A percentile compares a stretch with the other conserved stretches of the same genome.
Evolutionary conservation across 2,329 filamentous ascomycete species (phyloP).

Genomic region (Beauveria caledonica): DNA sequence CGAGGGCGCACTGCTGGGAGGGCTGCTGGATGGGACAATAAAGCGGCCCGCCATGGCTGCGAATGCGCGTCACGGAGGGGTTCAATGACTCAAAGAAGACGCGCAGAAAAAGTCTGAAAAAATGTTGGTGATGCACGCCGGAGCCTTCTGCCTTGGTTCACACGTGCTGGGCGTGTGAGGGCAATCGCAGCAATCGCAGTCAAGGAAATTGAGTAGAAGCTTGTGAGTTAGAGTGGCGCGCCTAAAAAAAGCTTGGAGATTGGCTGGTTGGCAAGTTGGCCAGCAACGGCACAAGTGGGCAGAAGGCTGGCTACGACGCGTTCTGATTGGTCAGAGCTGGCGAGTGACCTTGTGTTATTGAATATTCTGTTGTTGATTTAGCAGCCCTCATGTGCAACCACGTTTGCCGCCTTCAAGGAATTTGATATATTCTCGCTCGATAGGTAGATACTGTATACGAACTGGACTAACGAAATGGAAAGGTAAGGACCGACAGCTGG

Average conservation of each 20-base stretch:
- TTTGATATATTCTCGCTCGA: too few relatives aligned
- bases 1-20: slow-evolving; percentile 35
- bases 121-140: not conserved
- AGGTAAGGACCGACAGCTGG: too few relatives aligned
- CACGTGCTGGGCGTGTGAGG: slow-evolving; percentile 4
- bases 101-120: not conserved
- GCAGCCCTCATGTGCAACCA: too few relatives aligned
- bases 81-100: not conserved
- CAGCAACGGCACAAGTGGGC: not conserved
- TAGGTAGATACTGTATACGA: too few relatives aligned
- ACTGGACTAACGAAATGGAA: too few relatives aligned
- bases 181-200: not conserved
- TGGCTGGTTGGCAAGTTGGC: not conserved
- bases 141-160: not conserved
- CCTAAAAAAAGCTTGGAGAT: not conserved
- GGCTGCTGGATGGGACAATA: slow-evolving; percentile 35
- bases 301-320: too few relatives aligned
- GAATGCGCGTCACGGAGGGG: not conserved
- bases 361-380: too few relatives aligned
- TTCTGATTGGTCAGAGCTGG: too few relatives aligned
- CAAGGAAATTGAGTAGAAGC: not conserved
- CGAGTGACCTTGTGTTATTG: too few relatives aligned
- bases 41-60: slow-evolving; percentile 33
- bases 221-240: slow-evolving; percentile 2
- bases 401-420: too few relatives aligned